Conservation (phyloP, 805 yeast genomes). For the Jamesozyma piceae region DNA sequence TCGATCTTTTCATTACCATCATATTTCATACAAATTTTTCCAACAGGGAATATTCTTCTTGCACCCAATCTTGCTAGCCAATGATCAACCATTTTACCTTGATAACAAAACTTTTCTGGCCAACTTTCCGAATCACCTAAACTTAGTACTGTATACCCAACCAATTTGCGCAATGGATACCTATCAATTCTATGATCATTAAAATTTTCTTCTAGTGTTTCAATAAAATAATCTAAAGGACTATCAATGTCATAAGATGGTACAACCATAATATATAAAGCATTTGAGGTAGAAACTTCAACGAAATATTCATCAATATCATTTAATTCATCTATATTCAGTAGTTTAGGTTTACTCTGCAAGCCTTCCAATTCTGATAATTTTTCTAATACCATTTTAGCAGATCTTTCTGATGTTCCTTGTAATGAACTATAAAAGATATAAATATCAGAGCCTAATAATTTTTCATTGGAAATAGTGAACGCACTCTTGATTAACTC, state of each 20-base stretch:
- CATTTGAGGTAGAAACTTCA: constrained; percentile 45
- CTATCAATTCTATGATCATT: constrained; percentile 82
- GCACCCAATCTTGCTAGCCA: constrained; percentile 80
- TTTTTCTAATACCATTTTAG: constrained; percentile 39
- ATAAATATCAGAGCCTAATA: constrained; percentile 47
- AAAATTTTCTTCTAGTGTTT: constrained; percentile 67
- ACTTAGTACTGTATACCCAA: constrained; percentile 81
- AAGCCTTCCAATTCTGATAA: constrained; percentile 27
- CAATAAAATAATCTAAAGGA: constrained; percentile 80
- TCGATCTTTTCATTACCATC: constrained; percentile 49
- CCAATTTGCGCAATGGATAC: constrained; percentile 56
- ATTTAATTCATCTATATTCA: constrained; percentile 71
- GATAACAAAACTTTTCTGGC: constrained; percentile 80
- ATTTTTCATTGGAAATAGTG: constrained; percentile 34
- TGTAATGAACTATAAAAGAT: constrained; percentile 81
- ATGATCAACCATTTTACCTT: constrained; percentile 64
- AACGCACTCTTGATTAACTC: constrained; percentile 26
- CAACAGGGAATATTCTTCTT: constrained; percentile 72
- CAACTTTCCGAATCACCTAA: constrained; percentile 82
- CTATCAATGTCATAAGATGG: constrained; percentile 92
- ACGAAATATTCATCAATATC: constrained; percentile 79
- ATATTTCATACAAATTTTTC: constrained; percentile 71
- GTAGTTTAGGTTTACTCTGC: constrained; percentile 39
- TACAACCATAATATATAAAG: constrained; percentile 60
- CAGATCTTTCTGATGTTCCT: constrained; percentile 69